Evolutionary conservation across 2,329 filamentous ascomycete genomes (phyloP).

Genomic region (Claviceps digitariae): DNA sequence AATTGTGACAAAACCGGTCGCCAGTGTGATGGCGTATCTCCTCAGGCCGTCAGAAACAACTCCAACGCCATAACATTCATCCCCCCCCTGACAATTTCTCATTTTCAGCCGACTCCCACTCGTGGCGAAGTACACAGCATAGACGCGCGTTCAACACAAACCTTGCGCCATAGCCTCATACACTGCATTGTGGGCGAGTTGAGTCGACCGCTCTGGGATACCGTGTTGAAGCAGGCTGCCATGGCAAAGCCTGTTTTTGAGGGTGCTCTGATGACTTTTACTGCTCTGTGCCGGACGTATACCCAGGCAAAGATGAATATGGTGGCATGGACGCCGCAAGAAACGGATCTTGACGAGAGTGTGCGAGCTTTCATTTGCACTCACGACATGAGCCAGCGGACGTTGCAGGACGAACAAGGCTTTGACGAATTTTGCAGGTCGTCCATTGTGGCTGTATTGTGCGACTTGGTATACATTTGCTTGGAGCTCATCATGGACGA

Average conservation of each 20-base stretch:
- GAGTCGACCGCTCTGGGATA: constrained; percentile 5
- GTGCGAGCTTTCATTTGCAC: neutral
- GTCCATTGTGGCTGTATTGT: constrained; percentile 3
- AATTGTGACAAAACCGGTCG: constrained; percentile 8
- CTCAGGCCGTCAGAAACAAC: neutral
- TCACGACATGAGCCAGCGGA: neutral
- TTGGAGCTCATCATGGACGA: constrained; percentile 8
- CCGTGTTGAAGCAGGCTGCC: constrained; percentile 7
- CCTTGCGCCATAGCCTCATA: constrained; percentile 4
- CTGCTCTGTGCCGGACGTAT: constrained; percentile 5
- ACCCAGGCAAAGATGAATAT: constrained; percentile 5
- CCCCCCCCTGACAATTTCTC: constrained; percentile 8
- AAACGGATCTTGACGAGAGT: neutral
- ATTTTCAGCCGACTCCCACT: constrained; percentile 5
- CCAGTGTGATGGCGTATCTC: constrained; percentile 8
- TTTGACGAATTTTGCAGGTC: neutral
- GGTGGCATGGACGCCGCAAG: neutral
- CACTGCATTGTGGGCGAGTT: constrained; percentile 8
- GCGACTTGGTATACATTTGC: constrained; percentile 8
- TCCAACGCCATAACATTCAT: constrained; percentile 8
- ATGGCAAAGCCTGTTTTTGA: constrained; percentile 6
- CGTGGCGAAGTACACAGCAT: neutral
- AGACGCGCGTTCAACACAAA: constrained; percentile 3
- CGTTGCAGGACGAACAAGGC: no score
- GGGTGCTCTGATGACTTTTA: constrained; percentile 8